Conservation (phyloP, 108 stramenopile genomes). For the Seminavis robusta region DNA sequence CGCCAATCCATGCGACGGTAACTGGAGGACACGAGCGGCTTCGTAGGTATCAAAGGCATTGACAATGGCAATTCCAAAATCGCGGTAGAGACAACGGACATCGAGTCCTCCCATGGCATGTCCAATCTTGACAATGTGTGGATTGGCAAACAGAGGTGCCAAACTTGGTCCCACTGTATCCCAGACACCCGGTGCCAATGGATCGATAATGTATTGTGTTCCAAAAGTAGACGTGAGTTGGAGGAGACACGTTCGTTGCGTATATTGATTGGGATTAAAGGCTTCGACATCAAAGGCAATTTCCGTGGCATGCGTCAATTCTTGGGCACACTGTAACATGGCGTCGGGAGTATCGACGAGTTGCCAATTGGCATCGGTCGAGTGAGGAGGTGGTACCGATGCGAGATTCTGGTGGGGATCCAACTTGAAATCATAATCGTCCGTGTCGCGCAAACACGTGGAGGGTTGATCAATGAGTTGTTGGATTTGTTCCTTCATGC, state of each 20-base stretch:
- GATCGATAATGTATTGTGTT: slow-evolving; percentile 81
- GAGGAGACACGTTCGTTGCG: slow-evolving; percentile 63
- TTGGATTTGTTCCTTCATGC: slow-evolving; percentile 13
- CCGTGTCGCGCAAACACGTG: slow-evolving; percentile 25
- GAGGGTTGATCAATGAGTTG: slow-evolving; percentile 43
- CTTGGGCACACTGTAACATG: slow-evolving; percentile 55
- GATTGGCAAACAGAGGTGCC: slow-evolving; percentile 79
- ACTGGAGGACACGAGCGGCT: slow-evolving; percentile 50
- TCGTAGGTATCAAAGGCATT: slow-evolving; percentile 94
- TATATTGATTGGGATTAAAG: slow-evolving; percentile 49
- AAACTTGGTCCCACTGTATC: slow-evolving; percentile 45
- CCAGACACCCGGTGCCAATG: slow-evolving; percentile 72
- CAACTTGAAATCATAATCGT: slow-evolving; percentile 37
- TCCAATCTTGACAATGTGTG: slow-evolving; percentile 88
- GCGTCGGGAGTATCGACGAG: slow-evolving; percentile 62
- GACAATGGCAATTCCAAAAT: slow-evolving; percentile 91
- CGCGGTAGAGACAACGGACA: slow-evolving; percentile 83
- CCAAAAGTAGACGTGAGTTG: slow-evolving; percentile 61
- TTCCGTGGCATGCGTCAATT: slow-evolving; percentile 42
- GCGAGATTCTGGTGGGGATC: slow-evolving; percentile 33
- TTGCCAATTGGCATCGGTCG: slow-evolving; percentile 29
- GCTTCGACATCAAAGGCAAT: slow-evolving; percentile 85
- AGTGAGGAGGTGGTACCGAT: slow-evolving; percentile 5
- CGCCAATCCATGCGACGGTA: slow-evolving; percentile 47
- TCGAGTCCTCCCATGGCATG: slow-evolving; percentile 89